A percentile compares a stretch with the other conserved stretches of the same genome.
These are phyloP conservation scores for Solanum chmielewskii DNA, from an alignment of 257 asterid species.

Conservation along the genomic window DNA sequence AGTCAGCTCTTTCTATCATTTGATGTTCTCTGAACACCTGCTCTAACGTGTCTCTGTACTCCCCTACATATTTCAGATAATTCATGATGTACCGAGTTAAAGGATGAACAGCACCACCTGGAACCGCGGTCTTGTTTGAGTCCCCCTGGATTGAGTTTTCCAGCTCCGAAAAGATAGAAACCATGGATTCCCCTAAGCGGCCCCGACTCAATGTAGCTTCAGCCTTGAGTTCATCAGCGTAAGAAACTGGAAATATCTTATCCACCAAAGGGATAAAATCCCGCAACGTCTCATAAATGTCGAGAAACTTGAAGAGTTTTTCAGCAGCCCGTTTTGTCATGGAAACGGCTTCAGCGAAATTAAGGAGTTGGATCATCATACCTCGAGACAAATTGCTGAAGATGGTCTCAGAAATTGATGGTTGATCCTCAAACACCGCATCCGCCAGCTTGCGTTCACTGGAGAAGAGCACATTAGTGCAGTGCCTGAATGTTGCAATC, in stretches of 20 bases:
- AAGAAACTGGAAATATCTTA: constrained; percentile 11
- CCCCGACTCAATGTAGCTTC: constrained; percentile 43
- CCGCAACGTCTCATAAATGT: constrained; percentile 52
- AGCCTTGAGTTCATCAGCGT: constrained; percentile 28
- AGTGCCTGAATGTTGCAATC: constrained; percentile 39
- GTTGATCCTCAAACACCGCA: constrained; percentile 27
- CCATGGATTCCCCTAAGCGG: constrained; percentile 59
- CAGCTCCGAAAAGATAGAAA: constrained; percentile 45
- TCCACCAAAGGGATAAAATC: constrained; percentile 26
- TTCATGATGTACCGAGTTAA: constrained; percentile 64
- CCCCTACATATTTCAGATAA: constrained; percentile 37
- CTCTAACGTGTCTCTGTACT: constrained; percentile 51
- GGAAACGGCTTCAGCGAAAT: constrained; percentile 55
- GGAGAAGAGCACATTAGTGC: constrained; percentile 18
- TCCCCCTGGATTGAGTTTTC: constrained; percentile 68
- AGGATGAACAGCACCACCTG: constrained; percentile 92
- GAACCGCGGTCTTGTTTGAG: constrained; percentile 45
- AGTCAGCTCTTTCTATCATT: constrained; percentile 50
- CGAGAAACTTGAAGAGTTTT: constrained; percentile 68
- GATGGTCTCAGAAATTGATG: constrained; percentile 15
- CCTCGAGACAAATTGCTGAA: constrained; percentile 27
- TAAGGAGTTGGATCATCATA: constrained; percentile 39
- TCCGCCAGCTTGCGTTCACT: constrained; percentile 41
- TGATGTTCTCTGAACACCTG: constrained; percentile 65
- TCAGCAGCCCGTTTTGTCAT: constrained; percentile 67